phyloP scores from a whole-genome alignment of 768 basidiomycete genomes.

The Russula virescens region DNA sequence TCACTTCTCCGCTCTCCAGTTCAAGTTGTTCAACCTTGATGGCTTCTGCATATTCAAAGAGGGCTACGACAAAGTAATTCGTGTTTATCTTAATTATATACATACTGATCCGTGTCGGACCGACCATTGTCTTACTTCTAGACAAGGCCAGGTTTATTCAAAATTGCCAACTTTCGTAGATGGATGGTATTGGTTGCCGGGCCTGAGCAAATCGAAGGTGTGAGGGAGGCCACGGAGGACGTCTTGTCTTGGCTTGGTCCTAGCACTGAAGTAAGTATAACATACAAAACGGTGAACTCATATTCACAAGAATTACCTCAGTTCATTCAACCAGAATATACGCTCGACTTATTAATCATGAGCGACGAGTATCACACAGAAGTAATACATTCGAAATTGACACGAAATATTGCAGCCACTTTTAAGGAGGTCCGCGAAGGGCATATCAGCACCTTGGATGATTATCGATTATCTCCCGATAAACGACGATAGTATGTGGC shows the following conservation, averaged over 20 bases:
- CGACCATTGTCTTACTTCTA: not conserved
- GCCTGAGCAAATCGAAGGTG: constrained; percentile 41
- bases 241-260: constrained; percentile 39
- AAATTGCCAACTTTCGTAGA: constrained; percentile 38
- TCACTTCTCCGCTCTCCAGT: constrained; percentile 24
- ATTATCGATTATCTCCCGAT: constrained; percentile 32
- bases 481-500: constrained; percentile 16
- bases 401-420: constrained; percentile 25
- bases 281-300: not conserved
- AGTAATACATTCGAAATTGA: constrained; percentile 29
- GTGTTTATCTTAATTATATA: no score
- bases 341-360: constrained; percentile 28
- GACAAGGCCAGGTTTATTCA: constrained; percentile 33
- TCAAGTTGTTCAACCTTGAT: constrained; percentile 27
- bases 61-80: constrained; percentile 32
- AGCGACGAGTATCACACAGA: constrained; percentile 26
- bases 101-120: not conserved
- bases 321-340: constrained; percentile 35
- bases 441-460: constrained; percentile 25
- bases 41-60: constrained; percentile 30
- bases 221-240: constrained; percentile 43
- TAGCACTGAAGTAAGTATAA: constrained; percentile 35
- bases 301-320: constrained; percentile 13
- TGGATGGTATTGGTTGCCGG: constrained; percentile 46
- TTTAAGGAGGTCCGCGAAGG: constrained; percentile 29